These are phyloP conservation scores for Globisporangium nodosum DNA, from an alignment of 352 stramenopile species.

Conservation along the genomic window DNA sequence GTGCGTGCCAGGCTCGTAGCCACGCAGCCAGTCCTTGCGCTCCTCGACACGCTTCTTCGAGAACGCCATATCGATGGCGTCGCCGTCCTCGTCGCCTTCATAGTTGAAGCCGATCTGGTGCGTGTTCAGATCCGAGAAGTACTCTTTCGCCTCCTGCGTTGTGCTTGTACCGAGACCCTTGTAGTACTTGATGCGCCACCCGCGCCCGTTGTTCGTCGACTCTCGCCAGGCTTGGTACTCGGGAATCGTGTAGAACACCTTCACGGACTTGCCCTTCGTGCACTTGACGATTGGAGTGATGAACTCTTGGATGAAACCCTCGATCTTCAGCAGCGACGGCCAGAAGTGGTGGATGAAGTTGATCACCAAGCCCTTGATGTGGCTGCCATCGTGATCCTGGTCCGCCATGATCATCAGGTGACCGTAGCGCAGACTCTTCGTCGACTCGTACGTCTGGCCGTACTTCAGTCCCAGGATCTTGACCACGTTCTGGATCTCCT, in stretches of 20 bases:
- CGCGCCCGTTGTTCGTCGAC: constrained; percentile 82
- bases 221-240: constrained; percentile 95
- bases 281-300: constrained; percentile 98
- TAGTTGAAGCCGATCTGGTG: constrained; percentile 95
- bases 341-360: constrained; percentile 99
- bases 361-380: constrained; percentile 99
- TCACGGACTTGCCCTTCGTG: constrained; percentile 73
- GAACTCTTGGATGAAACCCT: constrained; percentile 93
- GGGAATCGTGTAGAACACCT: constrained; percentile 96
- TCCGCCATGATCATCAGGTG: constrained; percentile 99
- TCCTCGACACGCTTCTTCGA: constrained; percentile 95
- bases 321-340: constrained; percentile 92
- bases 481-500: constrained; percentile 95
- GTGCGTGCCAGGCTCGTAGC: constrained; percentile 81
- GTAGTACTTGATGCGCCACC: constrained; percentile 99
- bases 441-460: constrained; percentile 90
- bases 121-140: constrained; percentile 93
- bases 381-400: constrained; percentile 98
- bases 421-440: constrained; percentile 91
- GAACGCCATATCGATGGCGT: constrained; percentile 97
- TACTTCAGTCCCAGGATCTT: constrained; percentile 97
- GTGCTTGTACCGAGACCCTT: constrained; percentile 99
- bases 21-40: constrained; percentile 94
- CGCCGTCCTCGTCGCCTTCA: constrained; percentile 81
- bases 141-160: constrained; percentile 94